Conservation (phyloP, 352 stramenopile genomes). For the Globisporangium barbulae region DNA sequence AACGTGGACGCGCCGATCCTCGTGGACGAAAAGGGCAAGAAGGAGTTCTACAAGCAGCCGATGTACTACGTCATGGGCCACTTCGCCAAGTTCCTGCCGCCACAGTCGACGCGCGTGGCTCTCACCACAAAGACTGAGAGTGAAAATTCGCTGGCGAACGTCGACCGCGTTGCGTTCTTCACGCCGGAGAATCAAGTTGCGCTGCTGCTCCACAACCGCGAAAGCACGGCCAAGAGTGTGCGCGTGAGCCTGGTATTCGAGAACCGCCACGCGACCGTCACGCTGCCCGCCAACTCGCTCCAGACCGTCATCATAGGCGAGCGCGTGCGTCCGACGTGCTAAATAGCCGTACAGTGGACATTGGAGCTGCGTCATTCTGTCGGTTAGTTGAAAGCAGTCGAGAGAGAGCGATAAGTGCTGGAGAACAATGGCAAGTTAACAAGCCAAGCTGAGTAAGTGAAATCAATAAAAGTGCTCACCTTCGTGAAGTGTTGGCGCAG, state of each 20-base stretch:
- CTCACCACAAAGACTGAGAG: constrained; percentile 10
- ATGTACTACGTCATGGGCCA: constrained; percentile 24
- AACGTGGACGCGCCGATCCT: constrained; percentile 38
- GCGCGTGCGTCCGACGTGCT: not conserved
- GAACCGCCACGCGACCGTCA: constrained; percentile 22
- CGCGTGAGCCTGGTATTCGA: constrained; percentile 21
- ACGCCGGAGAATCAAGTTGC: constrained; percentile 29
- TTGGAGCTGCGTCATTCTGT: too few species aligned
- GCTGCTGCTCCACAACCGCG: constrained; percentile 38
- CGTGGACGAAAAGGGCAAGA: constrained; percentile 17
- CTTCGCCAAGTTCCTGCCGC: constrained; percentile 34
- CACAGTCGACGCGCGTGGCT: constrained; percentile 28
- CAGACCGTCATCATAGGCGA: constrained; percentile 20
- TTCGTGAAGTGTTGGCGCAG: too few species aligned
- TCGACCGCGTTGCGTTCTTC: constrained; percentile 34
- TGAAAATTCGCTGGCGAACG: constrained; percentile 13
- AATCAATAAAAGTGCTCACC: too few species aligned
- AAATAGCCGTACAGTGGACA: not conserved
- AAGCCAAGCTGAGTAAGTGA: too few species aligned
- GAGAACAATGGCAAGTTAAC: too few species aligned
- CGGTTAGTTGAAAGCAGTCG: too few species aligned
- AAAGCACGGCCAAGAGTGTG: constrained; percentile 26
- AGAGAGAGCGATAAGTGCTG: too few species aligned
- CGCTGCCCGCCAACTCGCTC: constrained; percentile 27
- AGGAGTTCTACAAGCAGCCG: constrained; percentile 33